Evolutionary conservation across 2,329 filamentous ascomycete species (phyloP), one percentile per base, ranked within the genome.

Genomic region (Emmonsia crescens): DNA sequence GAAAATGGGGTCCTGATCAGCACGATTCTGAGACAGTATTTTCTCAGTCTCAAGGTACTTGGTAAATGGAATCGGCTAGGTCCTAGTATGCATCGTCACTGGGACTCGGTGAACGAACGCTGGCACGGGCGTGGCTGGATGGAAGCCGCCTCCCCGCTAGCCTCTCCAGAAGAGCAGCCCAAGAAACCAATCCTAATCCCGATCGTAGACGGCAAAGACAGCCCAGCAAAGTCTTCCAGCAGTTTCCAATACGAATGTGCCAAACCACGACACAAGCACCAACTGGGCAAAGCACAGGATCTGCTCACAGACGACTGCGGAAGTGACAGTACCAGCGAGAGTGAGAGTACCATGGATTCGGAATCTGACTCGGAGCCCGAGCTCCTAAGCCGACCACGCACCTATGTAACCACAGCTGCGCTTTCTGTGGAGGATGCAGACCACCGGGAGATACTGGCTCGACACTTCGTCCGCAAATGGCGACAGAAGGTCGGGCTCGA

Each of bases 1-100:
- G 91, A 96, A 71, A 92, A 89, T 67, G 92, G 91, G 3, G 86
- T 95, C 19, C 80, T 96, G 61, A 89, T 96, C 68, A 91, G 88
- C 57, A 89, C 89, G 70, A 86, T 96, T 72, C 80, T 96, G 24
- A 85, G 91, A 14, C 91, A 96, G 72, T 96, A 96, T 74, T 96
- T 96, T 75, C 88, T 96, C 82, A 89, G 86, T 6, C 80, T 96
- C 51, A 89, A 89, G 61, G 87, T 92, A 0, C 77, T 96, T 31
- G 89, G 90, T 21, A 84, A 85, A 68, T 96, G 91, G 91, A 85
- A 83, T 63, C 81, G 85, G 62, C 89, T 89, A 78, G 83, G 86
- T 16, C 78, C 81, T 0, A 81, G 80, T 63, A 78, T 89, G 70
- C 77, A 80, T 19, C 75, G 78, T 1, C 86, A 90, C 71, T 95